Evolutionary conservation across 2,329 filamentous ascomycete species (phyloP).

Genomic region (Incumbomyces delicatus): DNA sequence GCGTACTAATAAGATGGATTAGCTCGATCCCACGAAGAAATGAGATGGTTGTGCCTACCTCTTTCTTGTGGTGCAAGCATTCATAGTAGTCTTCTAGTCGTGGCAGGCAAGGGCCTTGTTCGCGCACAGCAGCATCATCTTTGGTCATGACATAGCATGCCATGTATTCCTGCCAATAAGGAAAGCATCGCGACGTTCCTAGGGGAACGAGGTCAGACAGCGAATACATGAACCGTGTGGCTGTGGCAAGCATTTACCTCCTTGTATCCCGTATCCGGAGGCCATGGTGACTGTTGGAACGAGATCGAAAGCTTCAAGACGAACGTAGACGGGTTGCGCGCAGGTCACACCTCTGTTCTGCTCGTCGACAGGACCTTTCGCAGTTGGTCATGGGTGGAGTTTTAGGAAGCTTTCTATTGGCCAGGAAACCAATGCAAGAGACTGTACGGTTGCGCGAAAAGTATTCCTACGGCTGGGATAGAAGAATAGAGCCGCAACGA

Average conservation of each 20-base stretch:
- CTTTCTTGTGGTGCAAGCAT: slow-evolving; percentile 97
- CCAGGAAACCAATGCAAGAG: too few relatives aligned
- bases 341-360: too few relatives aligned
- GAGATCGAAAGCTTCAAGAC: not conserved
- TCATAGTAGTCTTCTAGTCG: slow-evolving; percentile 96
- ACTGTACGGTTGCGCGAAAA: too few relatives aligned
- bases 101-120: slow-evolving; percentile 78
- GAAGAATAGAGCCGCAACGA: not conserved
- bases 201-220: slow-evolving; percentile 8
- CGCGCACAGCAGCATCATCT: slow-evolving; percentile 62
- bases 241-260: slow-evolving; percentile 28
- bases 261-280: slow-evolving; percentile 46
- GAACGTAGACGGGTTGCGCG: too few relatives aligned
- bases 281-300: slow-evolving; percentile 31
- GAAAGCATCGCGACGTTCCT: slow-evolving; percentile 79
- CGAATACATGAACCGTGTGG: not conserved
- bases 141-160: slow-evolving; percentile 97
- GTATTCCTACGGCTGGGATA: too few relatives aligned
- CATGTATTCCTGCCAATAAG: slow-evolving; percentile 98
- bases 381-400: too few relatives aligned
- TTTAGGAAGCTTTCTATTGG: not conserved
- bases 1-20: slow-evolving; percentile 49
- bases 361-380: too few relatives aligned
- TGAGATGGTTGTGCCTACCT: slow-evolving; percentile 52
- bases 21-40: slow-evolving; percentile 1